These are phyloP conservation scores for Porphyra umbilicalis DNA, from an alignment of 31 red algal species.

Conservation along the genomic window DNA sequence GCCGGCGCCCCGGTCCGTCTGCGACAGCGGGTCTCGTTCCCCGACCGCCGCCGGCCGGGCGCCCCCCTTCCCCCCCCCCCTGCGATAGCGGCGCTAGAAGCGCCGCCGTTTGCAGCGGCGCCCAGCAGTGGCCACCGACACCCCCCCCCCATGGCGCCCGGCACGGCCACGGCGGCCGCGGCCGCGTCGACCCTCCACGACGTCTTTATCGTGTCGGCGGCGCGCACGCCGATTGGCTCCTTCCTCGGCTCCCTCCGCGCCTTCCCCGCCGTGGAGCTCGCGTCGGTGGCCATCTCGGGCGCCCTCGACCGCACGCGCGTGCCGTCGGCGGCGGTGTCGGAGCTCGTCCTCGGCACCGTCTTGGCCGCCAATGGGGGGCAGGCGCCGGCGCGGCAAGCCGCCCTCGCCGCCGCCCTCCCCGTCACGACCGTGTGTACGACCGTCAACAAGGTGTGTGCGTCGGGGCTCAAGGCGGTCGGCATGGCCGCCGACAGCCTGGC, in stretches of 20 bases:
- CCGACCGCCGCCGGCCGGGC: too few species aligned
- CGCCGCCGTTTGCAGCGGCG: too few species aligned
- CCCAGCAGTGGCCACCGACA: too few species aligned
- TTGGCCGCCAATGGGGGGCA: constrained; percentile 53
- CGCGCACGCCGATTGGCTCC: constrained; percentile 95
- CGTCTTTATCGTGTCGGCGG: constrained; percentile 71
- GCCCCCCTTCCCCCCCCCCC: too few species aligned
- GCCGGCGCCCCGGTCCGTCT: too few species aligned
- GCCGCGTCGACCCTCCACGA: constrained; percentile 2
- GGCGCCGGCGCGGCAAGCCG: constrained; percentile 67
- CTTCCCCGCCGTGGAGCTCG: constrained; percentile 72
- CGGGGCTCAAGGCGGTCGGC: constrained; percentile 57
- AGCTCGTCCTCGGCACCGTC: constrained; percentile 78
- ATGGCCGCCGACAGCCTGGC: constrained; percentile 45
- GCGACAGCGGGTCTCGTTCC: too few species aligned
- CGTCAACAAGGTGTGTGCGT: constrained; percentile 87
- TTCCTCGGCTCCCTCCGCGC: constrained; percentile 77
- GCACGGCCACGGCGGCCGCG: neutral
- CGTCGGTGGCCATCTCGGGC: constrained; percentile 69
- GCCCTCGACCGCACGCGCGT: constrained; percentile 49
- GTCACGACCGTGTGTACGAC: constrained; percentile 59
- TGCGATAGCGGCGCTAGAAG: too few species aligned
- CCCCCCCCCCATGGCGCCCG: neutral
- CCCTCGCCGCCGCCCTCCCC: constrained; percentile 45
- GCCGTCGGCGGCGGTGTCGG: constrained; percentile 25